Evolutionary conservation across 2,329 filamentous ascomycete species (phyloP).

Genomic region (Alternaria conjuncta): DNA sequence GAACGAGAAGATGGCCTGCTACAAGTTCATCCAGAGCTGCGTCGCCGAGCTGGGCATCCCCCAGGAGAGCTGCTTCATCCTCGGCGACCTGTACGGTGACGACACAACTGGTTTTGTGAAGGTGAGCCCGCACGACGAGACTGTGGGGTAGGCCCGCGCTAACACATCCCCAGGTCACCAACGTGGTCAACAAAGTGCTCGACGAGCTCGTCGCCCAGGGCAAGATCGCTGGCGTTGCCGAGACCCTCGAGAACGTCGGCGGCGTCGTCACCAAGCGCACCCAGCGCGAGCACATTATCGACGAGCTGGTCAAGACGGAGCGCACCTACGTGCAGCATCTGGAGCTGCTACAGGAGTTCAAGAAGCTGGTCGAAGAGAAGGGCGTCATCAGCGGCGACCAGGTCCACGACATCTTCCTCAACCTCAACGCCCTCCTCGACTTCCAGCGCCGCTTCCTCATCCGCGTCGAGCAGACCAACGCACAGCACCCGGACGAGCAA

Average conservation of each 20-base stretch:
- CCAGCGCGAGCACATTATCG: conserved; percentile 85
- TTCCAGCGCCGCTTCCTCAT: conserved; percentile 96
- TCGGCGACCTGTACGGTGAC: conserved; percentile 88
- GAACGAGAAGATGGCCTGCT: conserved; percentile 83
- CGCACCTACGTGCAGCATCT: conserved; percentile 97
- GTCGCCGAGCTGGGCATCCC: conserved; percentile 81
- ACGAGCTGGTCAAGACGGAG: conserved; percentile 92
- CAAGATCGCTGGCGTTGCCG: conserved; percentile 59
- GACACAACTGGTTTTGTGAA: conserved; percentile 98
- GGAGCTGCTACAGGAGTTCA: conserved; percentile 90
- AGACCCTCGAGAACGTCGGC: conserved; percentile 59
- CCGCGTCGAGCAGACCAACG: conserved; percentile 93
- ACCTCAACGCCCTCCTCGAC: conserved; percentile 92
- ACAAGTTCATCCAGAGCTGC: conserved; percentile 91
- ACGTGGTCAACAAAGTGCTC: conserved; percentile 90
- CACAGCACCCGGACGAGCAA: conserved; percentile 75
- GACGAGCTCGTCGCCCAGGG: conserved; percentile 83
- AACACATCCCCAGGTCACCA: conserved; percentile 68
- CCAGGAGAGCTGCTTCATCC: conserved; percentile 84
- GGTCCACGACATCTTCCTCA: conserved; percentile 94
- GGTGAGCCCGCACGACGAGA: conserved; percentile 53
- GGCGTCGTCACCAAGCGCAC: conserved; percentile 62
- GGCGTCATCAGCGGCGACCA: conserved; percentile 87
- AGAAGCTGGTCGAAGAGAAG: conserved; percentile 86
- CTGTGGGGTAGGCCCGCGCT: neutral